Base-by-base conservation (phyloP, 306 rosid species). In the Pyrus betulifolia region DNA sequence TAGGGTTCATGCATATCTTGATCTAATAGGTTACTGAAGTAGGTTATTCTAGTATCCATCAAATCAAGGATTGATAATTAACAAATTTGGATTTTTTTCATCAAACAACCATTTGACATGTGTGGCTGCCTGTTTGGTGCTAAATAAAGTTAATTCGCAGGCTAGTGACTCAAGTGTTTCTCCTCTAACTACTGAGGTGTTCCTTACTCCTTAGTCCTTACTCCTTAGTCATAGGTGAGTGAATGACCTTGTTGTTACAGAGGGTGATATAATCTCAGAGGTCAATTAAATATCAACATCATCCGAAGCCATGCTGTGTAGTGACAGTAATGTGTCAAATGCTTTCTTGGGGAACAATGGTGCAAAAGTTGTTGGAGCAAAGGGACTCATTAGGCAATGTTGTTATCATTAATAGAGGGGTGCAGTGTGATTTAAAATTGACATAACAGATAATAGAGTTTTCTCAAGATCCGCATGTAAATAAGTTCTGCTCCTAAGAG, bases 401-500 rank as follows among this genome's bases (percentile, higher is more conserved):
- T 12, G 35, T 12, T 54, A n/a, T 35, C 60, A 31, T 22, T 57
- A 28, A 35, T 19, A 13, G 11, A 38, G 76, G 40, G 31, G 35
- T 71, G 46, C 30, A n/a, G 7, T 71, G 33, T 71, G 49, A 6
- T 22, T 55, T 38, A 58, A 49, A 49, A 49, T 18, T 49, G 55
- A 49, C 55, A 49, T 49, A 49, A 49, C 55, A 49, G 14, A 72
- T 38, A 72, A 14, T 27, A 57, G 17, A 23, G 46, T 44, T 19
- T 21, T 58, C 25, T 45, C 42, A 23, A 22, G 19, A 70, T 44
- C 75, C 9, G 3, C 40, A 17, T 68, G 62, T 58, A 31, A 14
- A 74, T 9, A 17, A 28, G 11, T 57, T 57, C 55, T 51, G 19
- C n/a, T 80, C 44, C 82, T 81, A 58, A 79, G 77, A 78, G 52